These are phyloP conservation scores for Cytospora mali DNA, from an alignment of 2,329 filamentous ascomycete genomes.

Conservation along the genomic window DNA sequence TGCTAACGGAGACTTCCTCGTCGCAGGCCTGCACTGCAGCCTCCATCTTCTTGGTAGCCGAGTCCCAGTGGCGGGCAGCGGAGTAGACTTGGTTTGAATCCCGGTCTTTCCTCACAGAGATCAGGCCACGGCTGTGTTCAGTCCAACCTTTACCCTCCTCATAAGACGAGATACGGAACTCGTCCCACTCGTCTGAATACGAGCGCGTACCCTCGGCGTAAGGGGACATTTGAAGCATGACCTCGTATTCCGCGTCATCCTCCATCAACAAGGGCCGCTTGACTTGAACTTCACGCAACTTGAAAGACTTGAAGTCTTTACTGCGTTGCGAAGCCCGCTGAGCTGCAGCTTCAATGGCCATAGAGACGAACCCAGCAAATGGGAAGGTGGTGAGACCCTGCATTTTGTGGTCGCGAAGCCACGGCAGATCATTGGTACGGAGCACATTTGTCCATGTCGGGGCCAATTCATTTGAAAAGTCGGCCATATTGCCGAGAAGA, in stretches of 20 bases:
- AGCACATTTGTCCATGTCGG: slow-evolving; percentile 42
- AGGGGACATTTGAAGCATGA: slow-evolving; percentile 32
- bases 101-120: slow-evolving; percentile 25
- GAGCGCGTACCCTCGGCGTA: slow-evolving; percentile 26
- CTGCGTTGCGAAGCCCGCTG: slow-evolving; percentile 32
- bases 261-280: slow-evolving; percentile 36
- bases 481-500: slow-evolving; percentile 40
- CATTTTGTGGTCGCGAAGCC: slow-evolving; percentile 25
- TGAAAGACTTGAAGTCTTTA: slow-evolving; percentile 30
- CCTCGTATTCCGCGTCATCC: slow-evolving; percentile 35
- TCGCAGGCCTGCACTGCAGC: slow-evolving; percentile 14
- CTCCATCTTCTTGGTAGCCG: slow-evolving; percentile 5
- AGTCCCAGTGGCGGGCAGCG: not conserved
- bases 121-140: slow-evolving; percentile 36
- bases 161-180: slow-evolving; percentile 38
- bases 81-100: slow-evolving; percentile 8
- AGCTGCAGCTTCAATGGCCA: slow-evolving; percentile 40
- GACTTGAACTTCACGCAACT: slow-evolving; percentile 36
- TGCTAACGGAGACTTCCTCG: slow-evolving; percentile 1
- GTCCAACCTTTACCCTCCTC: slow-evolving; percentile 35
- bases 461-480: slow-evolving; percentile 36
- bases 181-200: slow-evolving; percentile 33
- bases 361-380: slow-evolving; percentile 45
- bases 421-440: slow-evolving; percentile 24
- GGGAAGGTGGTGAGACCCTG: slow-evolving; percentile 44